Evolutionary conservation across 2,329 filamentous ascomycete species (phyloP).

Genomic region (Penicillium sp.): DNA sequence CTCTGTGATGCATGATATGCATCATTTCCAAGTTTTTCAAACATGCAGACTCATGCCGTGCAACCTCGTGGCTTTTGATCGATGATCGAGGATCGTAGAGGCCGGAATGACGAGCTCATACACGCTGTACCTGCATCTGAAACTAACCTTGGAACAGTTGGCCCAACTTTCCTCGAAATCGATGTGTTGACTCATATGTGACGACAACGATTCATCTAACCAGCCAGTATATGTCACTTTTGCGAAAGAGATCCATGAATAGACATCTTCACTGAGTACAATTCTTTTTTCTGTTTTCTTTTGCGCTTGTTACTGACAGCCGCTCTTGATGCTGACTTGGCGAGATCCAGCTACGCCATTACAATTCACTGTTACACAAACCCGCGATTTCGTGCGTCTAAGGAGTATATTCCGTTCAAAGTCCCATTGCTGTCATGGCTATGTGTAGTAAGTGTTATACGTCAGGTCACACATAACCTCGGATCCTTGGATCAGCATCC

Average conservation of each 20-base stretch:
- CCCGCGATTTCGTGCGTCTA: not conserved
- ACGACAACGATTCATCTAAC: conserved; percentile 1
- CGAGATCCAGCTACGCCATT: conserved; percentile 7
- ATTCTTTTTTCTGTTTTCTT: not conserved
- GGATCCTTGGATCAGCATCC: not conserved
- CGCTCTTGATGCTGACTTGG: not conserved
- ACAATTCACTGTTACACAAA: conserved; percentile 2
- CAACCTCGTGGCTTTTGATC: conserved; percentile 9
- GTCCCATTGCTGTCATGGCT: not conserved
- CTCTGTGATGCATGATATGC: not conserved
- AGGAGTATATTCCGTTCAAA: not conserved
- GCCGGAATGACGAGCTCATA: conserved; percentile 14
- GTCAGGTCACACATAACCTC: not conserved
- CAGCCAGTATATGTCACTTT: too few species aligned
- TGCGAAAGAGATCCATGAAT: not conserved
- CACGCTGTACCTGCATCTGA: conserved; percentile 19
- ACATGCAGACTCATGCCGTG: conserved; percentile 6
- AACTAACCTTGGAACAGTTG: conserved; percentile 1
- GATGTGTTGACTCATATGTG: conserved; percentile 10
- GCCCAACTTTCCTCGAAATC: conserved; percentile 8
- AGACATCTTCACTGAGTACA: not conserved
- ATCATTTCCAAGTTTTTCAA: not conserved
- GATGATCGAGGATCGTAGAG: conserved; percentile 9
- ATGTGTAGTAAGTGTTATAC: not conserved
- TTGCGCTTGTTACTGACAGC: not conserved